These are phyloP conservation scores for Metschnikowia cerradonensis DNA, from an alignment of 805 yeast genomes.

Conservation along the genomic window DNA sequence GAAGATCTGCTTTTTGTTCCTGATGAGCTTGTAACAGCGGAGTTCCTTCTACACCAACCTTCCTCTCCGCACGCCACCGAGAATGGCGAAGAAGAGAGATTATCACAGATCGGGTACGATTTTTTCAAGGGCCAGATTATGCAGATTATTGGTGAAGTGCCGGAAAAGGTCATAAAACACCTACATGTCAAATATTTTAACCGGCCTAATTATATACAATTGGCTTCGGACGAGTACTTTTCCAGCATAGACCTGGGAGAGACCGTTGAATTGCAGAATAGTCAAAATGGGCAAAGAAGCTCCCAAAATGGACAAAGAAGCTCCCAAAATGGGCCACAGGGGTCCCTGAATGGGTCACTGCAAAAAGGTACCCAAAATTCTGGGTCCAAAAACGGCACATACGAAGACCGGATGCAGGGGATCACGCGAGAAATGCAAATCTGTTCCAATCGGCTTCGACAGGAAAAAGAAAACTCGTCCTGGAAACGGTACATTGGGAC, in stretches of 20 bases:
- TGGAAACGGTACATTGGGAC: constrained; percentile 56
- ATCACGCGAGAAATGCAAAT: constrained; percentile 10
- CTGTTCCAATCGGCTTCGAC: constrained; percentile 9
- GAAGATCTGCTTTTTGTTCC: constrained; percentile 7
- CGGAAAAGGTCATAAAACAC: constrained; percentile 4
- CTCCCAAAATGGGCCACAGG: no score
- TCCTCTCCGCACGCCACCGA: neutral
- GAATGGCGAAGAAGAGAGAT: neutral
- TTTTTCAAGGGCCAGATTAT: constrained; percentile 14
- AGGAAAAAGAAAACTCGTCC: constrained; percentile 3
- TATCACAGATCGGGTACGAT: constrained; percentile 16
- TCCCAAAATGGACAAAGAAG: no score
- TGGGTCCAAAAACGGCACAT: neutral
- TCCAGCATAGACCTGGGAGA: constrained; percentile 9
- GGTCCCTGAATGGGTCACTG: no score
- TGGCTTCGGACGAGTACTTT: constrained; percentile 18
- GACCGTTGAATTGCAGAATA: neutral
- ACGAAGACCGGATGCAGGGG: constrained; percentile 6
- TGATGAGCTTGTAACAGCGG: constrained; percentile 4
- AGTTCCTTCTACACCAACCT: neutral
- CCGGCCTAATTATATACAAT: constrained; percentile 17
- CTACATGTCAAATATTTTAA: constrained; percentile 15
- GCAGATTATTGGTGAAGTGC: constrained; percentile 14
- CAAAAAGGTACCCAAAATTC: neutral
- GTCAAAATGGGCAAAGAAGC: no score